Evolutionary conservation across 2,329 filamentous ascomycete species (phyloP).

Genomic region (Verticillium alfalfae): DNA sequence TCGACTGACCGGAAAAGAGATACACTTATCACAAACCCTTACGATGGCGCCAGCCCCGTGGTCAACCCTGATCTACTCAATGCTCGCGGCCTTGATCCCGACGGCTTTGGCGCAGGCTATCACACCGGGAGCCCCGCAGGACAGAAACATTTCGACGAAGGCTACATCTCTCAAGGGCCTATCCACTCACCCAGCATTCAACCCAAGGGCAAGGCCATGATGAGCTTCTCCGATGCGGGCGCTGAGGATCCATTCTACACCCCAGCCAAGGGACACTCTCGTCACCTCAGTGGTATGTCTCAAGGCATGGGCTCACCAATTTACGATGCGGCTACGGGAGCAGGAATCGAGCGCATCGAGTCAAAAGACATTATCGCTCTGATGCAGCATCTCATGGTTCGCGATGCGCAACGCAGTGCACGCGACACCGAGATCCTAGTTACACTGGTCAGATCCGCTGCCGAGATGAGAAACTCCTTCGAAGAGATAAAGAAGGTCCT

Average conservation of each 20-base stretch:
- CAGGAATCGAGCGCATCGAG: conserved; percentile 84
- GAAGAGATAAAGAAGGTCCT: conserved; percentile 93
- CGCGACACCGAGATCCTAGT: conserved; percentile 95
- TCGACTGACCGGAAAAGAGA: conserved; percentile 61
- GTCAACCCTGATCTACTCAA: conserved; percentile 48
- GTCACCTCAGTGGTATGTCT: conserved; percentile 82
- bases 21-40: conserved; percentile 62
- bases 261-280: conserved; percentile 43
- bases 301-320: conserved; percentile 86
- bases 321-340: conserved; percentile 84
- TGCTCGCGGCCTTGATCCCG: conserved; percentile 26
- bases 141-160: conserved; percentile 69
- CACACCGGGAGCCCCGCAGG: conserved; percentile 51
- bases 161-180: conserved; percentile 76
- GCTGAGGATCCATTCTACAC: conserved; percentile 64
- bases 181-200: conserved; percentile 49
- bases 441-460: conserved; percentile 84
- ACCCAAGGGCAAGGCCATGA: conserved; percentile 50
- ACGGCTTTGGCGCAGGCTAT: conserved; percentile 37
- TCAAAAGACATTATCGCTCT: conserved; percentile 94
- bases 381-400: conserved; percentile 98
- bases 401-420: conserved; percentile 92
- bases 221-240: conserved; percentile 28
- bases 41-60: conserved; percentile 59
- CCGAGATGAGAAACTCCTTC: conserved; percentile 95